Conservation (phyloP, 306 rosid species). For the Vigna trinervia region DNA sequence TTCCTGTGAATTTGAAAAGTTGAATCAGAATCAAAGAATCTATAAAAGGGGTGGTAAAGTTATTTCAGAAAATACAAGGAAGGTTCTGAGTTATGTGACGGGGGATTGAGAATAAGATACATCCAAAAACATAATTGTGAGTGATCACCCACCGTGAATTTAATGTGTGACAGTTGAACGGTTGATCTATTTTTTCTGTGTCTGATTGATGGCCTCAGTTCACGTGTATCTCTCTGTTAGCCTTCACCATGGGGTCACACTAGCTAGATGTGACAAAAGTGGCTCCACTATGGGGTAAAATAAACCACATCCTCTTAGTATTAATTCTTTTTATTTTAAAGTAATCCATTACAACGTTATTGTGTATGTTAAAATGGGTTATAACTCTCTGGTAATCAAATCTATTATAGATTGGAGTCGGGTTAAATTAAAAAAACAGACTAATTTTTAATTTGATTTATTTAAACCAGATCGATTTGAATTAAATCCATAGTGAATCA, state of each 20-base stretch:
- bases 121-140: constrained; percentile 35
- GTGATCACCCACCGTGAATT: constrained; percentile 4
- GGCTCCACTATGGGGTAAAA: not conserved
- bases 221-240: constrained; percentile 17
- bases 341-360: too few relatives aligned
- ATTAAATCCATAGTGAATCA: too few relatives aligned
- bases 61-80: constrained; percentile 28
- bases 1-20: constrained; percentile 30
- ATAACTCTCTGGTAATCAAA: too few relatives aligned
- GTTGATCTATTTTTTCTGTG: not conserved
- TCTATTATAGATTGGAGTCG: too few relatives aligned
- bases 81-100: constrained; percentile 22
- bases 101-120: constrained; percentile 16
- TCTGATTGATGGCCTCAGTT: constrained; percentile 14
- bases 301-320: not conserved
- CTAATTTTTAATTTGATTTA: too few relatives aligned
- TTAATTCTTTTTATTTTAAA: too few relatives aligned
- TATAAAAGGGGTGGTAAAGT: constrained; percentile 26
- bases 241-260: not conserved
- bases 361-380: too few relatives aligned
- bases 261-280: not conserved
- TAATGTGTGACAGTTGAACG: not conserved
- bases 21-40: constrained; percentile 38
- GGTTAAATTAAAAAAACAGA: too few relatives aligned
- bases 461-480: too few relatives aligned